These are phyloP conservation scores for Phyllosticta capitalensis DNA, from an alignment of 2,329 filamentous ascomycete genomes.

Conservation along the genomic window DNA sequence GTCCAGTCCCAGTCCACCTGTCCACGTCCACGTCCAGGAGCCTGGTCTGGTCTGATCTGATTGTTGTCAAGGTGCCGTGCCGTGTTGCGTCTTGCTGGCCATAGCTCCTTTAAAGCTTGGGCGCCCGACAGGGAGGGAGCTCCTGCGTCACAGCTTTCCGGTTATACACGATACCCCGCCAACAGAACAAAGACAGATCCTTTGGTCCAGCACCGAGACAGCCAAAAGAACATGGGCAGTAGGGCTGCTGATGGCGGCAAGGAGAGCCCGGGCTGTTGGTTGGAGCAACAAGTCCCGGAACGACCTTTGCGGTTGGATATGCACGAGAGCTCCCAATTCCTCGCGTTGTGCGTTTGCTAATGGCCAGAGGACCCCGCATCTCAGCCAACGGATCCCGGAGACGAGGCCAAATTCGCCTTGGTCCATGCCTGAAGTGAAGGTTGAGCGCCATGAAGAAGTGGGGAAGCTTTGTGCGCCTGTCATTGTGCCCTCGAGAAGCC, in stretches of 20 bases:
- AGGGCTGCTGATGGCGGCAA: background rate
- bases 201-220: background rate
- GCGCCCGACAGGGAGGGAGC: background rate
- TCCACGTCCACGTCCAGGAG: too few relatives aligned
- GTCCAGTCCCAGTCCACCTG: too few relatives aligned
- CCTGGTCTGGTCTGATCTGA: too few relatives aligned
- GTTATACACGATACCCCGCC: slow-evolving; percentile 3
- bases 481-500: background rate
- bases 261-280: background rate
- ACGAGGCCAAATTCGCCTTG: background rate
- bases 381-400: background rate
- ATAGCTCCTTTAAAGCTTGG: background rate
- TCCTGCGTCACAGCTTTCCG: slow-evolving; percentile 3
- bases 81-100: background rate
- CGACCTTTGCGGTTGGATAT: background rate
- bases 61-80: background rate
- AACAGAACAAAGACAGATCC: background rate
- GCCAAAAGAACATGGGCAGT: background rate
- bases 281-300: background rate
- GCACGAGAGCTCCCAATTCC: background rate
- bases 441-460: background rate
- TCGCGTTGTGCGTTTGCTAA: background rate
- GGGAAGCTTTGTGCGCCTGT: background rate
- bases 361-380: background rate
- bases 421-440: background rate